phyloP scores from a whole-genome alignment of 2,329 filamentous ascomycete genomes.

The Hypoxylon sp. region DNA sequence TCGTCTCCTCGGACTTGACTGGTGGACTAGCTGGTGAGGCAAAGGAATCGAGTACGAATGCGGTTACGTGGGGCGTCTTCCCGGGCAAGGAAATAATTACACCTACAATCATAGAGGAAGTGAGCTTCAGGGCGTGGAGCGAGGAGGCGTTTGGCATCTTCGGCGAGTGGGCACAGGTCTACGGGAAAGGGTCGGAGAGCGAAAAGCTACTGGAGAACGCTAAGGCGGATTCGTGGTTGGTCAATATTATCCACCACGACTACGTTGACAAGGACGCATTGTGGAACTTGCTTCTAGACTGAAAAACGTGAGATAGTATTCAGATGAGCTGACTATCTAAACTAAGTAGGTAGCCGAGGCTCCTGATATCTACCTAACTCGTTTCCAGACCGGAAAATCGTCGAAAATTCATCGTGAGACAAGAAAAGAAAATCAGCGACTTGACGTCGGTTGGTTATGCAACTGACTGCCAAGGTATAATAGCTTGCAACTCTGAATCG shows the following conservation, averaged over 20 bases:
- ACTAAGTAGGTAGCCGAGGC: conserved; percentile 24
- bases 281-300: conserved; percentile 75
- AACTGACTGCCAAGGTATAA: not conserved
- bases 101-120: conserved; percentile 95
- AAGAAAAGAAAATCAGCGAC: not conserved
- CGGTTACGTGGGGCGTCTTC: conserved; percentile 97
- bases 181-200: conserved; percentile 79
- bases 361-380: conserved; percentile 30
- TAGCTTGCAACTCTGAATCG: not conserved
- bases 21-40: conserved; percentile 54
- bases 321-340: conserved; percentile 21
- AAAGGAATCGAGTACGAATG: conserved; percentile 77
- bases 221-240: conserved; percentile 83
- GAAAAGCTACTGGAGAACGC: conserved; percentile 78
- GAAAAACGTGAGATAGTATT: conserved; percentile 26
- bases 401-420: conserved; percentile 14
- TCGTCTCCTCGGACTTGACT: conserved; percentile 76
- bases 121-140: conserved; percentile 92
- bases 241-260: conserved; percentile 90
- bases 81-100: conserved; percentile 96
- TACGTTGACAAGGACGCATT: conserved; percentile 79
- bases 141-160: conserved; percentile 98
- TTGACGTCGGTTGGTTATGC: not conserved
- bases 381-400: conserved; percentile 4
- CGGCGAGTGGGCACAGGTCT: conserved; percentile 92